Evolutionary conservation across 2,329 filamentous ascomycete genomes (phyloP), one percentile per base, ranked within the genome.

Genomic region (Daldinia sp.): DNA sequence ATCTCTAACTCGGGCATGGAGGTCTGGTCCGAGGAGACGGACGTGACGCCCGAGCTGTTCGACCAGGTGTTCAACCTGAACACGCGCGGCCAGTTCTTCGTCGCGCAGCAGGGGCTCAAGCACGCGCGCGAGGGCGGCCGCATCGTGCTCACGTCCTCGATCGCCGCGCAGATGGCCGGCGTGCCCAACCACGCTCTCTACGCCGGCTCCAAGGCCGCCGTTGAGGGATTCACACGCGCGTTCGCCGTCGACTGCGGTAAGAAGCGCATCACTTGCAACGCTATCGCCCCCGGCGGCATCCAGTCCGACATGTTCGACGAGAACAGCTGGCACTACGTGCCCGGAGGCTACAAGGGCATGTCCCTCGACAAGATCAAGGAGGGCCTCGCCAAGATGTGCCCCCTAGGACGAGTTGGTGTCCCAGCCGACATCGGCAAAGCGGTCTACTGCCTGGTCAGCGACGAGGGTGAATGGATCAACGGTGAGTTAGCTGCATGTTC

Each of bases 271-370:
- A 92, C 90, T 0, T 90, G 91, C 80, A 93, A 93, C 74, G 90
- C 89, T 71, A 89, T 92, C 53, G 90, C 90, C 1, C 90, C 90
- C 1, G 90, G 90, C 63, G 90, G 90, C 50, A 89, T 92, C 82
- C 91, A 92, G 85, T 89, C 85, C 48, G 92, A 93, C 79, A 93
- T 93, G 91, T 93, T 91, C 82, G 85, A 89, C 68, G 85, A 88
- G 79, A 91, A 91, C 79, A 85, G 88, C 26, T 90, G 88, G 88
- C 86, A 88, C 76, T 90, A 90, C 78, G 87, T 87, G 20, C 87
- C 88, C 12, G 86, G 86, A 66, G 86, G 85, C 61, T 81, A 82
- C 74, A 82, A 84, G 74, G 82, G 82, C 70, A 85, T 85, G 84
- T 79, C 78, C 58, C 83, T 81, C 69, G 83, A 85, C 57, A 82